Evolutionary conservation across 371 early-diverging fungal species (phyloP).

Genomic region (Mucor saturninus): DNA sequence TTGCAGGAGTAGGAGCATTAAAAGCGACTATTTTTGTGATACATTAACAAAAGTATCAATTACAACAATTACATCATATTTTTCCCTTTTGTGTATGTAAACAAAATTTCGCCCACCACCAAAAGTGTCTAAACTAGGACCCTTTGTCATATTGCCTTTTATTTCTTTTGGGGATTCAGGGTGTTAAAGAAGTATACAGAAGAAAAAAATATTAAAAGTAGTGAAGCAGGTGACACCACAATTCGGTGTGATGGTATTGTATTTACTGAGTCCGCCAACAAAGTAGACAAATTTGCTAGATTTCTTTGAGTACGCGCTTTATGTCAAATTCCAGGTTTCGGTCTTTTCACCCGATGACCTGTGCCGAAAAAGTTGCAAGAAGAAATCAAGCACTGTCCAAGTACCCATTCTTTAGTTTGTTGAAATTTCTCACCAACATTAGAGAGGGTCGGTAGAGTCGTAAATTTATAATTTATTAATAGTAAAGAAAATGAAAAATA

Average conservation of each 20-base stretch:
- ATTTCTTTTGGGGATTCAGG: background rate
- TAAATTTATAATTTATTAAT: constrained; percentile 7
- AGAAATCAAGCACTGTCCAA: constrained; percentile 22
- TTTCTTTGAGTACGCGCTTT: constrained; percentile 28
- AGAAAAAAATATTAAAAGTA: background rate
- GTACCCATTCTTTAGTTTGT: constrained; percentile 24
- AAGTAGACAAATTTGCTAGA: background rate
- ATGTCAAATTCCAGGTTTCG: constrained; percentile 36
- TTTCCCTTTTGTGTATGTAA: too few relatives aligned
- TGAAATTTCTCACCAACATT: constrained; percentile 10
- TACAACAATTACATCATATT: too few relatives aligned
- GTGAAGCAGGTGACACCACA: constrained; percentile 4
- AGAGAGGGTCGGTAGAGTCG: constrained; percentile 35
- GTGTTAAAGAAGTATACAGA: background rate
- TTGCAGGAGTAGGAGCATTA: too few relatives aligned
- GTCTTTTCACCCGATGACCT: constrained; percentile 18
- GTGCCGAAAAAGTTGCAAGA: constrained; percentile 36
- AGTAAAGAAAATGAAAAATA: constrained; percentile 12
- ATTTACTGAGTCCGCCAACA: constrained; percentile 1
- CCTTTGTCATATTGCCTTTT: background rate
- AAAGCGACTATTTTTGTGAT: too few relatives aligned
- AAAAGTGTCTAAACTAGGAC: background rate
- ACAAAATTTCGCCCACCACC: too few relatives aligned
- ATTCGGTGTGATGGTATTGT: background rate
- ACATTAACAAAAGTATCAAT: too few relatives aligned